A percentile compares a stretch with the other conserved stretches of the same genome.
phyloP scores from a whole-genome alignment of 2,329 filamentous ascomycete species.

The Aspergillus alliaceus region DNA sequence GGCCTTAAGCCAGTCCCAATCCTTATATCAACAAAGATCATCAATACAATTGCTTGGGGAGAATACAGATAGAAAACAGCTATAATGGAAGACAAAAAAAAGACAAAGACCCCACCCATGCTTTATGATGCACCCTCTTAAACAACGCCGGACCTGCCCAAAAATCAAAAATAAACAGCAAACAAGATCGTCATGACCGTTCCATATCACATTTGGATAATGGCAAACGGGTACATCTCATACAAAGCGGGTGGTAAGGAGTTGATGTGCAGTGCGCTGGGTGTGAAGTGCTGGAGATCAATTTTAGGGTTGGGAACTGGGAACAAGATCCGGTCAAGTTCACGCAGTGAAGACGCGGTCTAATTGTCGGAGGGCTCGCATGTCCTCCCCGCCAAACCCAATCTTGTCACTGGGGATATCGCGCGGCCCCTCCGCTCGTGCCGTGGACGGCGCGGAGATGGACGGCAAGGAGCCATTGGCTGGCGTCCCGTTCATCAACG shows the following conservation, averaged over 20 bases:
- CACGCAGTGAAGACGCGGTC: constrained; percentile 54
- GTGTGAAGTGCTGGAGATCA: neutral
- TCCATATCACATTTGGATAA: neutral
- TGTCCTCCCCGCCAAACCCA: constrained; percentile 61
- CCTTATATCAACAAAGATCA: constrained; percentile 1
- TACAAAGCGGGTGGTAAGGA: neutral
- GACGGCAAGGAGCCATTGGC: constrained; percentile 27
- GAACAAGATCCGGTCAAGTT: neutral
- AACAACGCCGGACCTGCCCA: constrained; percentile 19
- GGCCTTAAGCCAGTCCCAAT: constrained; percentile 1
- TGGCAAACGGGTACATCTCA: neutral
- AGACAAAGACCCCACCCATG: constrained; percentile 17
- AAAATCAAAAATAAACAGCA: constrained; percentile 1
- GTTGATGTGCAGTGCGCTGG: neutral
- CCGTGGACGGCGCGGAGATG: constrained; percentile 22
- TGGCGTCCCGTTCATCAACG: constrained; percentile 43
- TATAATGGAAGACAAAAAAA: neutral
- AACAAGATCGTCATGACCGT: constrained; percentile 2
- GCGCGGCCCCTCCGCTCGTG: constrained; percentile 44
- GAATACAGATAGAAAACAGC: constrained; percentile 1
- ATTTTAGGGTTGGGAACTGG: neutral
- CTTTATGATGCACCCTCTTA: constrained; percentile 21
- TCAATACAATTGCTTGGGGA: constrained; percentile 1
- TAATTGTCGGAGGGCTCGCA: constrained; percentile 64
- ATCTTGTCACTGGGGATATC: constrained; percentile 60